phyloP scores from a whole-genome alignment of 2,329 filamentous ascomycete species.

The Westerdykella ornata region DNA sequence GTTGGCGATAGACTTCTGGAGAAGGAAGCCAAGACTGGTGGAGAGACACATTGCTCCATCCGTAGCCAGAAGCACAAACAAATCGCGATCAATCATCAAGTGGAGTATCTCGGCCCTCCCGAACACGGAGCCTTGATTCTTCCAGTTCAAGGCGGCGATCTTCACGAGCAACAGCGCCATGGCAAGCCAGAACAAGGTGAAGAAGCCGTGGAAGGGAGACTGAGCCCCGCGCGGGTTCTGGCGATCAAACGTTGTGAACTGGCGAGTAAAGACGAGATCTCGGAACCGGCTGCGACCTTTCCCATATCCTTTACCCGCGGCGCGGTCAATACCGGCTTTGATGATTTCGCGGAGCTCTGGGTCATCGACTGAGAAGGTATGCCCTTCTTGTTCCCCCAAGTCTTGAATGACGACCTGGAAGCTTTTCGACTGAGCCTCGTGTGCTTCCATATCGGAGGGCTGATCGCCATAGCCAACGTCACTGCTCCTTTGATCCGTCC shows the following conservation, averaged over 20 bases:
- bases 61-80: slow-evolving; percentile 49
- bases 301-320: slow-evolving; percentile 28
- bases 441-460: slow-evolving; percentile 15
- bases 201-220: slow-evolving; percentile 72
- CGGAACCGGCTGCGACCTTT: slow-evolving; percentile 40
- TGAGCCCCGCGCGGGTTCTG: slow-evolving; percentile 59
- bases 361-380: slow-evolving; percentile 47
- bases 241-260: slow-evolving; percentile 68
- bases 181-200: slow-evolving; percentile 69
- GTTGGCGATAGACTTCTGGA: slow-evolving; percentile 57
- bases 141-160: slow-evolving; percentile 63
- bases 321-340: slow-evolving; percentile 38
- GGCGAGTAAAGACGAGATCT: slow-evolving; percentile 63
- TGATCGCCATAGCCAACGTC: slow-evolving; percentile 22
- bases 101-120: slow-evolving; percentile 66
- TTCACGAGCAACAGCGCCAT: slow-evolving; percentile 61
- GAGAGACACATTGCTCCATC: slow-evolving; percentile 63
- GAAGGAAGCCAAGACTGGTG: slow-evolving; percentile 58
- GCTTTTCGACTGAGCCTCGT: slow-evolving; percentile 30
- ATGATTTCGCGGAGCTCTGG: slow-evolving; percentile 45
- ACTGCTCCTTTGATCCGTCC: slow-evolving; percentile 28
- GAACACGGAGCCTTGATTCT: slow-evolving; percentile 59
- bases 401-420: slow-evolving; percentile 45
- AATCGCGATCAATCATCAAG: slow-evolving; percentile 56
- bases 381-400: slow-evolving; percentile 42